Evolutionary conservation across 208 protist genomes (phyloP), one percentile per base, ranked within the genome.

Genomic region (Leishmania tropica): DNA sequence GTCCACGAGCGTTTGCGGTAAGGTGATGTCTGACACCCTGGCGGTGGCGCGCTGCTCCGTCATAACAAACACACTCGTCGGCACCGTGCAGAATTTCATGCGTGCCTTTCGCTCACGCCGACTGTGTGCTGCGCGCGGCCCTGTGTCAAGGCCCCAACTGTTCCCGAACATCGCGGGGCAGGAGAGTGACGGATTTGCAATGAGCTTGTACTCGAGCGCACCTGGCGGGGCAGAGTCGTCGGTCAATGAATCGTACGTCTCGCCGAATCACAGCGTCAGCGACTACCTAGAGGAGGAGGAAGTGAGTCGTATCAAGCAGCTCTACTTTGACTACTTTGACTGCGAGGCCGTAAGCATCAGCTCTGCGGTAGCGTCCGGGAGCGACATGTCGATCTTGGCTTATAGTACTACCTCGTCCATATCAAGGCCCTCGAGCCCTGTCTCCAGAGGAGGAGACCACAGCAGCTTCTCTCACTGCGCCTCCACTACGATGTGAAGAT

Each of bases 271-370:
- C 73, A 82, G 73, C 48, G 60, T 62, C 2, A 90, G 92, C 28
- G 93, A 96, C 24, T 35, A 91, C 19, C 83, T 97, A 1, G 92
- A 95, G 75, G 77, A 83, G 71, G 84, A 86, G 21, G 93, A 96
- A 74, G 86, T 97, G 17, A 87, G 78, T 53, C 80, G 90, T 45
- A 87, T 97, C 47, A 93, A 93, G 73, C 94, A 97, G 75, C 81
- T 97, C 35, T 97, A 97, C 81, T 97, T 97, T 87, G 93, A 97
- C 86, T 97, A 96, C 77, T 97, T 93, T 62, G 94, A 97, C 68
- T 97, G 94, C 68, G 92, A 97, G 83, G 85, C 91, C 54, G 76
- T 94, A 7, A 88, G 84, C 40, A 83, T 93, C 19, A 75, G 64
- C 48, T 83, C 74, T 10, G 73, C 73, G 10, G 42, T 72, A 31